Percentiles rank a stretch among this genome's conserved stretches.
Conservation (phyloP, 805 yeast species). For the Candida silvatica region DNA sequence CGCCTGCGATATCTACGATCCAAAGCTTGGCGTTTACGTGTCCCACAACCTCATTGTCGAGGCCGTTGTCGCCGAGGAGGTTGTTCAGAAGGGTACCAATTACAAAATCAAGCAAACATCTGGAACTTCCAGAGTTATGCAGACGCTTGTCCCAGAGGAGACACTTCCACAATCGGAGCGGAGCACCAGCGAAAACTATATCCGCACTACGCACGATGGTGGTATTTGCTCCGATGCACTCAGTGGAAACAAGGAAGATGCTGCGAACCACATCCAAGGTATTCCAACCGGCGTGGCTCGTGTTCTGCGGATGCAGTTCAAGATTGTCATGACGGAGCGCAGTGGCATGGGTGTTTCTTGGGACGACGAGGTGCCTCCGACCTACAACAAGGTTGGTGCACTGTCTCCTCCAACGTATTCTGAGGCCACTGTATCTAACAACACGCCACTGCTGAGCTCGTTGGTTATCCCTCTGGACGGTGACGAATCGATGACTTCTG, state of each 20-base stretch:
- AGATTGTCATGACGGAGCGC: conserved; percentile 73
- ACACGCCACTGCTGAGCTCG: conserved; percentile 11
- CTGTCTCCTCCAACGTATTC: conserved; percentile 82
- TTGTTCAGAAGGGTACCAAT: conserved; percentile 31
- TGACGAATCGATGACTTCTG: neutral
- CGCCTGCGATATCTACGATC: conserved; percentile 77
- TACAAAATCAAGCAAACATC: conserved; percentile 2
- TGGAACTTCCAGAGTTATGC: conserved; percentile 10
- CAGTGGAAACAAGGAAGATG: conserved; percentile 20
- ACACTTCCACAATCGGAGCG: neutral
- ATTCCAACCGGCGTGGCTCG: conserved; percentile 94
- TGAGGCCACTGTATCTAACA: conserved; percentile 16
- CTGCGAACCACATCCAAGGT: conserved; percentile 34
- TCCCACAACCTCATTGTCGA: conserved; percentile 75
- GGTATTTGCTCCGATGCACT: conserved; percentile 25
- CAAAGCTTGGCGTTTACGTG: conserved; percentile 68
- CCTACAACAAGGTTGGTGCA: conserved; percentile 76
- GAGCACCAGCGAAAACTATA: neutral
- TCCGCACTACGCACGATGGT: conserved; percentile 14
- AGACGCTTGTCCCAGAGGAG: conserved; percentile 3
- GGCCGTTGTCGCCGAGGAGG: conserved; percentile 90
- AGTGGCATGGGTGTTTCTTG: conserved; percentile 95
- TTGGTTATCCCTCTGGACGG: conserved; percentile 16
- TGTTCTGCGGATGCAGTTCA: conserved; percentile 90
- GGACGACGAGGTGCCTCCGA: conserved; percentile 99